Conservation (phyloP, 805 yeast species). For the Saccharomycopsis babjevae region DNA sequence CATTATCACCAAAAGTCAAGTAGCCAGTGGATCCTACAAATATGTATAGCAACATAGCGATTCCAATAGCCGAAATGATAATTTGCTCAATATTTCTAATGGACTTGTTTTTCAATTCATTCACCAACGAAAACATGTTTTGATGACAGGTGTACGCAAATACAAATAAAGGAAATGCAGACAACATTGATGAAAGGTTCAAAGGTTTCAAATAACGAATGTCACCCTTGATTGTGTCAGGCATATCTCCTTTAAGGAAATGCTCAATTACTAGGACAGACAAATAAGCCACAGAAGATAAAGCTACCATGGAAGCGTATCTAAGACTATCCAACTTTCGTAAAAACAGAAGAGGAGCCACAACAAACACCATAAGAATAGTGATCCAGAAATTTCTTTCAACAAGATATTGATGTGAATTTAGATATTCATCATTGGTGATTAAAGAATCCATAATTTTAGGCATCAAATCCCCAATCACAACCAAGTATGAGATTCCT, state of each 20-base stretch:
- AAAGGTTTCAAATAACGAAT: constrained; percentile 39
- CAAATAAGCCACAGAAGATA: constrained; percentile 70
- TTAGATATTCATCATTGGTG: constrained; percentile 18
- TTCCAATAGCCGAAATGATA: constrained; percentile 42
- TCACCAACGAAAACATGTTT: constrained; percentile 82
- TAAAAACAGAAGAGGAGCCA: constrained; percentile 52
- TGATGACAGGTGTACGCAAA: constrained; percentile 96
- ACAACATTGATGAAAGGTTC: constrained; percentile 38
- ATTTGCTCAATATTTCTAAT: constrained; percentile 37
- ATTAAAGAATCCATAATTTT: constrained; percentile 34
- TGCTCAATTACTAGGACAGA: constrained; percentile 67
- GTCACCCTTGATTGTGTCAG: constrained; percentile 36
- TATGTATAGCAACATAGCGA: constrained; percentile 54
- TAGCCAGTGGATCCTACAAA: constrained; percentile 77
- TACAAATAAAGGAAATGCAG: constrained; percentile 82
- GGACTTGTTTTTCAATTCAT: constrained; percentile 58
- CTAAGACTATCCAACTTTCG: constrained; percentile 72
- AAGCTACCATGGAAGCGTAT: constrained; percentile 76
- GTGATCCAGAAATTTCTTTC: constrained; percentile 54
- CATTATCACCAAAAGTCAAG: constrained; percentile 74
- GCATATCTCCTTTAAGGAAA: constrained; percentile 47
- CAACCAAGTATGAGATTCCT: constrained; percentile 55
- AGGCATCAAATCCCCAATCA: constrained; percentile 64
- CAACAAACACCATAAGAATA: constrained; percentile 37
- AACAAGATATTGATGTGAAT: constrained; percentile 21